Evolutionary conservation across 768 basidiomycete species (phyloP).

Genomic region (Thelephora ganbajun): DNA sequence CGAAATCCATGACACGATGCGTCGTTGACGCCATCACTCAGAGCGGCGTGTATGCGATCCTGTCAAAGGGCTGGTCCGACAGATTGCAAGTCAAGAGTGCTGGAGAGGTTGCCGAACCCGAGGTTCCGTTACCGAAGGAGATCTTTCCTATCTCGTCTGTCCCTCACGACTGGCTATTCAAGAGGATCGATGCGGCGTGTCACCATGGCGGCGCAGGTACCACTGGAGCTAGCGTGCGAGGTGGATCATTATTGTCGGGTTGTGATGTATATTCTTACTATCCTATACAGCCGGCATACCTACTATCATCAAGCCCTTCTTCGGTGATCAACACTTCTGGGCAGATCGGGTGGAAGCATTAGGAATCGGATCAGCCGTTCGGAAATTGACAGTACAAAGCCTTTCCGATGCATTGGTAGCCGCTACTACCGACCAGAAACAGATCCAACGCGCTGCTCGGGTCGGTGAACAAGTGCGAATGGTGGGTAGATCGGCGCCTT

Average conservation of each 20-base stretch:
- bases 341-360: conserved; percentile 95
- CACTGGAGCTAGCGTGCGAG: conserved; percentile 86
- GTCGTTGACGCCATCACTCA: conserved; percentile 79
- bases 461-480: conserved; percentile 80
- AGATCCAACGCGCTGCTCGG: conserved; percentile 72
- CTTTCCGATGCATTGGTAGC: conserved; percentile 64
- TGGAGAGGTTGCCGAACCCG: conserved; percentile 41
- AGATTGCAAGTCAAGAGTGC: conserved; percentile 50
- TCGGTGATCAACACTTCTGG: conserved; percentile 97
- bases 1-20: conserved; percentile 80
- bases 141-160: conserved; percentile 79
- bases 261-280: conserved; percentile 1
- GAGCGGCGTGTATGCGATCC: conserved; percentile 82
- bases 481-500: conserved; percentile 23
- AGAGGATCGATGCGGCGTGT: conserved; percentile 87
- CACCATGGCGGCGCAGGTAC: conserved; percentile 98
- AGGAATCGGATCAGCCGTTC: conserved; percentile 78
- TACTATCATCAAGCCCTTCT: conserved; percentile 94
- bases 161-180: conserved; percentile 95
- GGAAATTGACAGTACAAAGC: conserved; percentile 70
- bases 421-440: conserved; percentile 82
- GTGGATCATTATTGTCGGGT: conserved; percentile 25
- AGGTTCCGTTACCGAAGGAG: conserved; percentile 60
- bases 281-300: conserved; percentile 65
- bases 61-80: conserved; percentile 98